Conservation (phyloP, 2,329 filamentous ascomycete genomes). For the Pseudopithomyces maydicus region DNA sequence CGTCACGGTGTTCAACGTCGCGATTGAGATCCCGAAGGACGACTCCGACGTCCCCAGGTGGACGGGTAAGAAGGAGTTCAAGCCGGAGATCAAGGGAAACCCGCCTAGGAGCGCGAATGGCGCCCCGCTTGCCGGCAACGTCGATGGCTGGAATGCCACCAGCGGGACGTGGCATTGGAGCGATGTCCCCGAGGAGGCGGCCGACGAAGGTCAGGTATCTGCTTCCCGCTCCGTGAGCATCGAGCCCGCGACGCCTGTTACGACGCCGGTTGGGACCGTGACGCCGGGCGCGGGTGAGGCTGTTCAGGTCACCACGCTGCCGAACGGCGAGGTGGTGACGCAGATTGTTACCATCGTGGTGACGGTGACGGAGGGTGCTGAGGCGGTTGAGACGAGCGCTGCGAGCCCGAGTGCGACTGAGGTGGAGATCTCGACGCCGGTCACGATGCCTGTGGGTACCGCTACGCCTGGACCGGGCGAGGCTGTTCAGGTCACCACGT, state of each 20-base stretch:
- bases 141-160: slow-evolving; percentile 10
- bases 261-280: not conserved
- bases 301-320: slow-evolving; percentile 6
- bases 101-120: slow-evolving; percentile 17
- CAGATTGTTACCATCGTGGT: slow-evolving; percentile 8
- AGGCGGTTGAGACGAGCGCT: not conserved
- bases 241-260: not conserved
- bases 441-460: not conserved
- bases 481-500: slow-evolving; percentile 4
- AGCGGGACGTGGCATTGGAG: slow-evolving; percentile 10
- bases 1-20: slow-evolving; percentile 32
- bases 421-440: not conserved
- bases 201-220: not conserved
- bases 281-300: slow-evolving; percentile 3
- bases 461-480: slow-evolving; percentile 6
- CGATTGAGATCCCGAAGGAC: slow-evolving; percentile 27
- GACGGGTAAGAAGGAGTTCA: slow-evolving; percentile 28
- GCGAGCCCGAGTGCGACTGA: slow-evolving; percentile 1
- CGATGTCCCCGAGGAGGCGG: slow-evolving; percentile 1
- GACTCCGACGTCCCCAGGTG: slow-evolving; percentile 32
- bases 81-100: slow-evolving; percentile 31
- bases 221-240: not conserved
- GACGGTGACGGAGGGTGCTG: slow-evolving; percentile 5
- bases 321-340: slow-evolving; percentile 6
- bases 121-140: not conserved